These are phyloP conservation scores for Noccaea caerulescens DNA, from an alignment of 345 rosid genomes.

Conservation along the genomic window DNA sequence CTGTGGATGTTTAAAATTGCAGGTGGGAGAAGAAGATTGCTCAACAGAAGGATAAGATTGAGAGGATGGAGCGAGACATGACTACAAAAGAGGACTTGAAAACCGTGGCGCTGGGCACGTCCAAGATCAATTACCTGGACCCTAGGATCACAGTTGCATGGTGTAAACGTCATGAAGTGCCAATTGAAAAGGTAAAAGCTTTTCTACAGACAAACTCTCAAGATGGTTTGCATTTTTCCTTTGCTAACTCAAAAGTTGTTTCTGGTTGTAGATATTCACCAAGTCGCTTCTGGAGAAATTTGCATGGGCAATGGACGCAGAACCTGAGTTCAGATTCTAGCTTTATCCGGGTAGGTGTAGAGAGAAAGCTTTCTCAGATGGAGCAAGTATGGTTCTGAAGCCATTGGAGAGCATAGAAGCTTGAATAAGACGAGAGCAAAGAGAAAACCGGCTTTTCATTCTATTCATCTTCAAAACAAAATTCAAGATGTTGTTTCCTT, in stretches of 20 bases:
- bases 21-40: slow-evolving; percentile 80
- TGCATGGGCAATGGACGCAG: slow-evolving; percentile 97
- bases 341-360: neutral
- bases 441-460: slow-evolving; percentile 23
- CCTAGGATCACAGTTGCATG: slow-evolving; percentile 98
- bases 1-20: slow-evolving; percentile 30
- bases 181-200: slow-evolving; percentile 86
- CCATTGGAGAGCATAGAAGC: slow-evolving; percentile 28
- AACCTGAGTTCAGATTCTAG: slow-evolving; percentile 90
- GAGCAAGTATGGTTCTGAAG: slow-evolving; percentile 28
- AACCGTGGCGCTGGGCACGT: slow-evolving; percentile 93
- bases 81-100: slow-evolving; percentile 83
- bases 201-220: slow-evolving; percentile 7
- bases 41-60: slow-evolving; percentile 65
- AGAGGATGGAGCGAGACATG: slow-evolving; percentile 77
- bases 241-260: neutral
- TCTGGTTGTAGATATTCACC: slow-evolving; percentile 72
- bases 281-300: slow-evolving; percentile 92
- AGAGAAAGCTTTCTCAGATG: slow-evolving; percentile 24
- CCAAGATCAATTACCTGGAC: slow-evolving; percentile 93
- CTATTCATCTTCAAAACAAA: slow-evolving; percentile 26
- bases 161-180: slow-evolving; percentile 98
- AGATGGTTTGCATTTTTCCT: neutral
- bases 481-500: slow-evolving; percentile 2
- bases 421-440: slow-evolving; percentile 30